phyloP scores from a whole-genome alignment of 2,329 filamentous ascomycete genomes.

The Alternaria consortialis region DNA sequence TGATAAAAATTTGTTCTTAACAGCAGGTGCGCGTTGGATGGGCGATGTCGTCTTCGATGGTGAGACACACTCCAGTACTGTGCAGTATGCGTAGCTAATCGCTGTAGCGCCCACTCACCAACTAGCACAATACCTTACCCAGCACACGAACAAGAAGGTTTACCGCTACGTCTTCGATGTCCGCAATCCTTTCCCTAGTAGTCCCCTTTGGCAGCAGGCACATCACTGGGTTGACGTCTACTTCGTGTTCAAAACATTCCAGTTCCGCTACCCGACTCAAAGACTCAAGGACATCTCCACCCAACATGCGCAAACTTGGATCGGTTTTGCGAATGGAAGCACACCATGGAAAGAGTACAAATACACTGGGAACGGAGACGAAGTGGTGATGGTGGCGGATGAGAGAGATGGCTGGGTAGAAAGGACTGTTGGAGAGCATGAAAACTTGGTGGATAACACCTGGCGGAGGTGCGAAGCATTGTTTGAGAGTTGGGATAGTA shows the following conservation, averaged over 20 bases:
- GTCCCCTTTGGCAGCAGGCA: slow-evolving; percentile 25
- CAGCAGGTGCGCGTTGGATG: slow-evolving; percentile 52
- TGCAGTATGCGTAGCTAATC: background rate
- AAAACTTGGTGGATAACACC: slow-evolving; percentile 19
- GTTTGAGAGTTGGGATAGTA: slow-evolving; percentile 21
- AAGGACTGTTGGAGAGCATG: slow-evolving; percentile 22
- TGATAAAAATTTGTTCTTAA: slow-evolving; percentile 50
- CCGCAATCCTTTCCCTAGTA: slow-evolving; percentile 37
- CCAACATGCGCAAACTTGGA: slow-evolving; percentile 32
- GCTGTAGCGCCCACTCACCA: slow-evolving; percentile 27
- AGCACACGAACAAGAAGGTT: slow-evolving; percentile 22
- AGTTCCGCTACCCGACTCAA: slow-evolving; percentile 28
- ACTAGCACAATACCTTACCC: slow-evolving; percentile 19
- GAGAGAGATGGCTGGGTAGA: slow-evolving; percentile 35
- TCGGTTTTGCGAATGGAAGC: slow-evolving; percentile 31
- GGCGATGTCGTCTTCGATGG: slow-evolving; percentile 57
- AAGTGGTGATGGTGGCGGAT: slow-evolving; percentile 33
- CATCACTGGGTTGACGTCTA: slow-evolving; percentile 46
- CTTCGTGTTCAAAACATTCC: slow-evolving; percentile 35
- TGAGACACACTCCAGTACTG: background rate
- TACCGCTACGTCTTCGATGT: slow-evolving; percentile 42
- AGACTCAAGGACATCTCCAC: slow-evolving; percentile 30
- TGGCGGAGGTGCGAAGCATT: slow-evolving; percentile 25
- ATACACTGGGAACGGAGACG: slow-evolving; percentile 16
- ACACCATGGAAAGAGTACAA: slow-evolving; percentile 30